Evolutionary conservation across 805 yeast genomes (phyloP), one percentile per base, ranked within the genome.

Genomic region (Candida vaughaniae): DNA sequence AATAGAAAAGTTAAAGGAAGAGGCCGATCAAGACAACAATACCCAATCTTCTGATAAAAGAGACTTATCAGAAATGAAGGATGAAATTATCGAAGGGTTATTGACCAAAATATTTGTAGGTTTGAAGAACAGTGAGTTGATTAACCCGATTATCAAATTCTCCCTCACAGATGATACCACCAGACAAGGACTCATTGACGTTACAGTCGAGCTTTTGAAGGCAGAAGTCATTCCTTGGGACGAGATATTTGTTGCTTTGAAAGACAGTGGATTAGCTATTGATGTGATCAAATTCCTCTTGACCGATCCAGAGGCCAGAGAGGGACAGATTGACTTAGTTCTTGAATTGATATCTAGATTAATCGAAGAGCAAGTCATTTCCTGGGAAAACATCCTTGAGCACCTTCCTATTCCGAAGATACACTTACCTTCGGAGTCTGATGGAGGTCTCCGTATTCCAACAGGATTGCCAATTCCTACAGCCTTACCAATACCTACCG

Each of bases 191-290:
- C 34, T 60, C 14, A 48, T 49, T 17, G 48, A 54, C 23, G 43
- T 58, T 8, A 46, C 57, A 7, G 45, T 58, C 25, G 51, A 56
- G 16, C 45, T 60, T 22, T 30, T 62, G 16, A 42, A 51, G 27
- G 56, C 58, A 6, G 55, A 51, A 17, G 65, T 53, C 6, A 60
- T 60, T 42, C 65, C 66, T 2, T 61, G 52, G 43, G 48, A 51
- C 33, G 64, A 60, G 16, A 48, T 61, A 3, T 60, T 61, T 35
- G 42, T 17, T 3, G 66, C 66, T 6, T 45, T 61, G 34, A 53
- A 44, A 38, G 52, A 51, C 6, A 52, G 61, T 31, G 65, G 63
- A 3, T 49, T 62, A 35, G 65, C 60, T 11, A 30, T 48, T 17
- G 63, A 59, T 23, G 55, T 61, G 17, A 41, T 57, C 22, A 40